These are phyloP conservation scores for Megacollybia marginata DNA, from an alignment of 768 basidiomycete genomes.

Conservation along the genomic window DNA sequence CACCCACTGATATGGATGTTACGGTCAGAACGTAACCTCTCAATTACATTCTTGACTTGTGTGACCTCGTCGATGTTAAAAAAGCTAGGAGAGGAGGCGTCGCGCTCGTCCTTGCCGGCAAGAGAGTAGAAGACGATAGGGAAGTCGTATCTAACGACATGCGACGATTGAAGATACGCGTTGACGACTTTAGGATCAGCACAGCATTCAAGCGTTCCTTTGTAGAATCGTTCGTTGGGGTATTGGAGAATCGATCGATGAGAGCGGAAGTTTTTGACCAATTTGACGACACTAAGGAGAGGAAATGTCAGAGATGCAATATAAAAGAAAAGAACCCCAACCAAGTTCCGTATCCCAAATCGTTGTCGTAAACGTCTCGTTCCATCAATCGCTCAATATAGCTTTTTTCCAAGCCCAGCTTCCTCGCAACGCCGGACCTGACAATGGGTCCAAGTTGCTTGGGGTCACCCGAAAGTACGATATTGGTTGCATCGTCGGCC, in stretches of 20 bases:
- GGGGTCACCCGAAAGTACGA: constrained; percentile 63
- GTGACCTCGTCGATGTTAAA: constrained; percentile 59
- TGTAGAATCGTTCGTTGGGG: constrained; percentile 57
- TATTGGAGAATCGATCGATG: constrained; percentile 53
- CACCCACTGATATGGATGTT: constrained; percentile 18
- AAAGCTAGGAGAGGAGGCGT: constrained; percentile 61
- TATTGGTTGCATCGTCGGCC: constrained; percentile 42
- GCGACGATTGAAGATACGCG: constrained; percentile 19
- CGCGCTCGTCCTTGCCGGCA: constrained; percentile 54
- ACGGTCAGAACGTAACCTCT: constrained; percentile 9
- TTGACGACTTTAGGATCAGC: constrained; percentile 29
- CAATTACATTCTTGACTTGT: constrained; percentile 42
- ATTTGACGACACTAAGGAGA: constrained; percentile 45
- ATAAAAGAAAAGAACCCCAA: constrained; percentile 1
- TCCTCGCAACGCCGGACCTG: constrained; percentile 47
- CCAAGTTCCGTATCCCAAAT: constrained; percentile 17
- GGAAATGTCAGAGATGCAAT: background rate
- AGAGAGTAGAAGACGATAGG: constrained; percentile 59
- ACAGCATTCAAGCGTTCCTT: constrained; percentile 39
- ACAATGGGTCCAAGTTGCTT: constrained; percentile 70
- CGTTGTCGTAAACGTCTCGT: constrained; percentile 32
- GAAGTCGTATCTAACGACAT: constrained; percentile 39
- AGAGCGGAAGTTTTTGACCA: constrained; percentile 60
- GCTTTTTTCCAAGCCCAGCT: constrained; percentile 50
- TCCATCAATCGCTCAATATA: constrained; percentile 57